A percentile compares a stretch with the other conserved stretches of the same genome.
Evolutionary conservation across 345 rosid genomes (phyloP).

Genomic region (Erysimum cheiranthoides): DNA sequence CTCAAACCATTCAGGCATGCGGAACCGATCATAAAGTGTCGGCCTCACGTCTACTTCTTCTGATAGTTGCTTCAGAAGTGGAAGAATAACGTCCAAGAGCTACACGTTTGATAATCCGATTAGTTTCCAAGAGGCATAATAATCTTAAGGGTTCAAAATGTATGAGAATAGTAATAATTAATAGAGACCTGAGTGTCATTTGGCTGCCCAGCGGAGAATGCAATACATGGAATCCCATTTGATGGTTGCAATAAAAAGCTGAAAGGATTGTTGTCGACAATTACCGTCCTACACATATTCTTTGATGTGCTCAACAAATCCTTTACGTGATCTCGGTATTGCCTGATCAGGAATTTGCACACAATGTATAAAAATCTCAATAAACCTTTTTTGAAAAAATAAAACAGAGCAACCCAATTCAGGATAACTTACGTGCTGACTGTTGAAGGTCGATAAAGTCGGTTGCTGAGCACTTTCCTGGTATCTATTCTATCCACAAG

Average conservation of each 20-base stretch:
- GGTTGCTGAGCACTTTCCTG: conserved; percentile 65
- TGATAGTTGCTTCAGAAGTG: conserved; percentile 89
- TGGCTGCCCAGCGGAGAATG: conserved; percentile 86
- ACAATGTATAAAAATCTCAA: background rate
- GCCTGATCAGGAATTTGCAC: conserved; percentile 50
- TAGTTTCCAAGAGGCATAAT: conserved; percentile 5
- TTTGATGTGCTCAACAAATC: conserved; percentile 80
- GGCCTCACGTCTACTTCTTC: conserved; percentile 82
- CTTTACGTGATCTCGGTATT: conserved; percentile 87
- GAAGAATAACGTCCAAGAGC: conserved; percentile 94
- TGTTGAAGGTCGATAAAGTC: conserved; percentile 98
- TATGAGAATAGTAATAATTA: conserved; percentile 2
- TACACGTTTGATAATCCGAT: conserved; percentile 36
- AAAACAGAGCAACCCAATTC: conserved; percentile 17
- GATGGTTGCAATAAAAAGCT: conserved; percentile 94
- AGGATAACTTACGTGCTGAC: conserved; percentile 77
- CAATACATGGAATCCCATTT: conserved; percentile 95
- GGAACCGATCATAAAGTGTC: conserved; percentile 72
- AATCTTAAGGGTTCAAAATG: background rate
- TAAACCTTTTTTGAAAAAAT: background rate
- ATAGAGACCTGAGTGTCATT: conserved; percentile 73
- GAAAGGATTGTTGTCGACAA: conserved; percentile 96
- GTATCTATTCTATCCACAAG: conserved; percentile 87
- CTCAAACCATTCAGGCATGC: conserved; percentile 97
- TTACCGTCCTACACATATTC: conserved; percentile 77